Conservation (phyloP, 306 rosid genomes). For the Alnus glutinosa region DNA sequence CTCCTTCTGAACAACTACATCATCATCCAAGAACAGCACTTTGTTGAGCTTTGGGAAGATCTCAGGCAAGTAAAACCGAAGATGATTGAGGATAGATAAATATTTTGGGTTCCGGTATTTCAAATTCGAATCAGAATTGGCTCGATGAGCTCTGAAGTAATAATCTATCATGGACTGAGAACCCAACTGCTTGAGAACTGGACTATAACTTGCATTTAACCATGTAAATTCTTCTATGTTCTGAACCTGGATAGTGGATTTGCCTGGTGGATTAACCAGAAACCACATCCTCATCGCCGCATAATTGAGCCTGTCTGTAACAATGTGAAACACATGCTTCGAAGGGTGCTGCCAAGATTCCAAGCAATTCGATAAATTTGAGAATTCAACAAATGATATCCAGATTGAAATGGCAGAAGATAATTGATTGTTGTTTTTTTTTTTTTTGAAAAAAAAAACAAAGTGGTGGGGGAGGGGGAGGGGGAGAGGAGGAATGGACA, state of each 20-base stretch:
- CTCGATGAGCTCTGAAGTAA: conserved; percentile 86
- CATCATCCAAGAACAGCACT: conserved; percentile 92
- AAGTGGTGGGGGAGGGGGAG: too few relatives aligned
- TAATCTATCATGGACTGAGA: conserved; percentile 87
- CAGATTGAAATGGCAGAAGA: conserved; percentile 6
- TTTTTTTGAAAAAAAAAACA: neutral
- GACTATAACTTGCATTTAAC: conserved; percentile 96
- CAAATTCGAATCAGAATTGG: conserved; percentile 77
- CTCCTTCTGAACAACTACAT: conserved; percentile 91
- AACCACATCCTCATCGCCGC: conserved; percentile 99
- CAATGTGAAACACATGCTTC: conserved; percentile 90
- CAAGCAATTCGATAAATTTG: conserved; percentile 20
- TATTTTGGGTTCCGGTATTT: conserved; percentile 95
- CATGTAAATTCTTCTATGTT: conserved; percentile 90
- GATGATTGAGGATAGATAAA: conserved; percentile 93
- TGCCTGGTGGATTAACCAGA: conserved; percentile 79
- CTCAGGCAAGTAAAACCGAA: conserved; percentile 97
- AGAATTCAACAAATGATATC: conserved; percentile 25
- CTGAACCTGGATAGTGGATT: conserved; percentile 81
- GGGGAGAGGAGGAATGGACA: too few relatives aligned
- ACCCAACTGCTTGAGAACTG: conserved; percentile 89
- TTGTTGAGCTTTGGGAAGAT: conserved; percentile 90
- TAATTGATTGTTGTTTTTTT: neutral
- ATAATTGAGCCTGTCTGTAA: conserved; percentile 87
- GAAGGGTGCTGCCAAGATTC: conserved; percentile 64